Evolutionary conservation across 805 yeast species (phyloP).

Genomic region (Cyberlindnera suaveolens): DNA sequence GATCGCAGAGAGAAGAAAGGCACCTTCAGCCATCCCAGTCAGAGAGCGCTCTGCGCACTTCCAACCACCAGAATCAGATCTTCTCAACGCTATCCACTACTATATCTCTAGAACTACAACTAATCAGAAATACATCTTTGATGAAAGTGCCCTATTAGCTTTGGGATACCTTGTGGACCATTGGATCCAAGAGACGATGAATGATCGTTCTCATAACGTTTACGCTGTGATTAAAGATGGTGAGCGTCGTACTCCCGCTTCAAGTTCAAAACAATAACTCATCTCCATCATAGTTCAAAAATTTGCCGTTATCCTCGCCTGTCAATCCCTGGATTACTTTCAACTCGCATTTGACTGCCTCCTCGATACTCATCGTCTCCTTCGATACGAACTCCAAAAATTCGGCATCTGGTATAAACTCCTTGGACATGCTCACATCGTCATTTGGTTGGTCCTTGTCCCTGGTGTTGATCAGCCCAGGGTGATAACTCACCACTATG

Average conservation of each 20-base stretch:
- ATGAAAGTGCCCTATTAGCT: conserved; percentile 31
- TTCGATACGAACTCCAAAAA: conserved; percentile 7
- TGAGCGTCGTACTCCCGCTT: neutral
- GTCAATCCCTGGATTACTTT: conserved; percentile 10
- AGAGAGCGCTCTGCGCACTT: conserved; percentile 8
- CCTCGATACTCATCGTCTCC: conserved; percentile 8
- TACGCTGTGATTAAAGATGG: conserved; percentile 3
- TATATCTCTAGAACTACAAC: conserved; percentile 24
- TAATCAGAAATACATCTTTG: conserved; percentile 23
- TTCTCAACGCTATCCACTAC: conserved; percentile 31
- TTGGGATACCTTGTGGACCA: conserved; percentile 31
- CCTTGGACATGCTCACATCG: conserved; percentile 12
- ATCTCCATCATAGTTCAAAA: conserved; percentile 14
- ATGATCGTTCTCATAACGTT: conserved; percentile 1
- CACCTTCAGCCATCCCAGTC: conserved; percentile 15
- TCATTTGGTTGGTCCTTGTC: conserved; percentile 7
- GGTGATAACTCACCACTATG: conserved; percentile 25
- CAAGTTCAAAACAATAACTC: conserved; percentile 11
- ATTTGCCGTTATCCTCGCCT: conserved; percentile 15
- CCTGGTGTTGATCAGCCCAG: conserved; percentile 22
- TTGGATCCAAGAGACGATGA: conserved; percentile 27
- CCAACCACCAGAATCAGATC: conserved; percentile 20
- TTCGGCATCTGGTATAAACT: conserved; percentile 10
- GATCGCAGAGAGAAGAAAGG: neutral
- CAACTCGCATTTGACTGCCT: conserved; percentile 15